Percentiles rank a stretch among this genome's conserved stretches.
phyloP scores from a whole-genome alignment of 495 filamentous ascomycete species.

The Barbatosphaeria neglecta region DNA sequence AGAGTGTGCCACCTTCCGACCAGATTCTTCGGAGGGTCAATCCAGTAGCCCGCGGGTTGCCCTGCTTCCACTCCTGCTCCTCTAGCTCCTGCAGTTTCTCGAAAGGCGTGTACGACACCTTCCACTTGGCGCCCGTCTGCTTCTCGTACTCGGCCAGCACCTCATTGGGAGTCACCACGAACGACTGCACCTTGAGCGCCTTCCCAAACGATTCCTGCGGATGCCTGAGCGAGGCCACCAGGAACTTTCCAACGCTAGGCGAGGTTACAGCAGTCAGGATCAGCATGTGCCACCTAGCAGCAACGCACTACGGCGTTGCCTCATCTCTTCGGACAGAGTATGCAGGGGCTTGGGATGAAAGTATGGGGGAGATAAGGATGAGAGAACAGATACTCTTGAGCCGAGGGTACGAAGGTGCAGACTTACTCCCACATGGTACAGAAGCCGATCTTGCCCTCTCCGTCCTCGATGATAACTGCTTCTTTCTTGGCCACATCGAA shows the following conservation, averaged over 20 bases:
- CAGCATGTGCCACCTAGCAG: too few relatives aligned
- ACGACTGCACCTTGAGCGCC: constrained; percentile 58
- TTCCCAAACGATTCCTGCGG: constrained; percentile 40
- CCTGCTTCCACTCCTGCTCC: constrained; percentile 40
- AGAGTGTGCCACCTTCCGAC: constrained; percentile 60
- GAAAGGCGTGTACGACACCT: constrained; percentile 41
- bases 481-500: constrained; percentile 45
- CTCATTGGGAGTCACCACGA: constrained; percentile 48
- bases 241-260: constrained; percentile 51
- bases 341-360: too few relatives aligned
- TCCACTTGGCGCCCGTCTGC: constrained; percentile 47
- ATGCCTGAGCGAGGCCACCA: constrained; percentile 45
- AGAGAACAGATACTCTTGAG: too few relatives aligned
- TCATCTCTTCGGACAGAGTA: too few relatives aligned
- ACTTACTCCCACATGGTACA: constrained; percentile 58
- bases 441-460: constrained; percentile 46
- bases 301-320: too few relatives aligned
- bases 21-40: constrained; percentile 56
- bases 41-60: constrained; percentile 39
- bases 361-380: background rate
- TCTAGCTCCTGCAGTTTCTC: constrained; percentile 41
- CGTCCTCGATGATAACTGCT: constrained; percentile 48
- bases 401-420: background rate
- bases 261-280: constrained; percentile 4
- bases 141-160: constrained; percentile 55